A percentile compares a stretch with the other conserved stretches of the same genome.
phyloP scores from a whole-genome alignment of 441 rosid species.

The Erodium texanum region DNA sequence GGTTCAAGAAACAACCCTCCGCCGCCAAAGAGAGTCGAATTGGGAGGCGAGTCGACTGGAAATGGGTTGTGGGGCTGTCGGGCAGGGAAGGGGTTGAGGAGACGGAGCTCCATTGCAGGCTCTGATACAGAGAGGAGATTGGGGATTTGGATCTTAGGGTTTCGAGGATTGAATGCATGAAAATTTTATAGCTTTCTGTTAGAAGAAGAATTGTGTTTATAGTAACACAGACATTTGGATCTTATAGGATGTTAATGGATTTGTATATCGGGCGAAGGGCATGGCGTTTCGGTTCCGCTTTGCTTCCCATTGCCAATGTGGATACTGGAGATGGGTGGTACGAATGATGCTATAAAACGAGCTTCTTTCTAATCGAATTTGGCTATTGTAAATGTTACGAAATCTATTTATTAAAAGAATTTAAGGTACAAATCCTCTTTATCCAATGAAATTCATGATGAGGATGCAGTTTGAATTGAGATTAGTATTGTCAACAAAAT shows the following conservation, averaged over 20 bases:
- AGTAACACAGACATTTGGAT: no score
- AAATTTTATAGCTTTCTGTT: not conserved
- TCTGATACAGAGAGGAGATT: no score
- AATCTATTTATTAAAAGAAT: no score
- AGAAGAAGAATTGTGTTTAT: not conserved
- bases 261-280: not conserved
- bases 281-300: not conserved
- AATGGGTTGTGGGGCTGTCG: not conserved
- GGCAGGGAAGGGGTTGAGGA: not conserved
- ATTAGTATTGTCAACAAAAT: no score
- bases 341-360: no score
- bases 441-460: no score
- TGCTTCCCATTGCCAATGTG: not conserved
- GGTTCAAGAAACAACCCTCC: conserved; percentile 8
- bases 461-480: no score
- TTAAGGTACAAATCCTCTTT: no score
- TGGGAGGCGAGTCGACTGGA: not conserved
- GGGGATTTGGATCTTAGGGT: not conserved
- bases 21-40: not conserved
- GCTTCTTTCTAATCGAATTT: no score
- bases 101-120: not conserved
- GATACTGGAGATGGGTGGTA: no score
- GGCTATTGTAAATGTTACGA: no score
- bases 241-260: not conserved
- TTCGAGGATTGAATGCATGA: not conserved